These are phyloP conservation scores for Fusarium pseudoanthophilum DNA, from an alignment of 2,329 filamentous ascomycete species.

Conservation along the genomic window DNA sequence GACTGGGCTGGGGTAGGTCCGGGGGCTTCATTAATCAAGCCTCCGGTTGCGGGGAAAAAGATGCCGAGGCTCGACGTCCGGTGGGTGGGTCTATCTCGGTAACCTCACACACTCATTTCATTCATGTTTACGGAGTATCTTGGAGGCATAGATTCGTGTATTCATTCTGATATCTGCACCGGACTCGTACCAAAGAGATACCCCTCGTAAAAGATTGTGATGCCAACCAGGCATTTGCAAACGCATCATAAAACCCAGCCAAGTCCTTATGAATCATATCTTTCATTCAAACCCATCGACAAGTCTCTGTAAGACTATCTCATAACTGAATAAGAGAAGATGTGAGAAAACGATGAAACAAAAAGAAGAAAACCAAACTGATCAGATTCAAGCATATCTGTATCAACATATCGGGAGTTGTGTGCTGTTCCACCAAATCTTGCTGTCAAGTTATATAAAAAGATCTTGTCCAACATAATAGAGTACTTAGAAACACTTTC, in stretches of 20 bases:
- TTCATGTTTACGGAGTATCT: not conserved
- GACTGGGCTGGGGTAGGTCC: conserved; percentile 22
- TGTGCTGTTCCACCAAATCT: conserved; percentile 42
- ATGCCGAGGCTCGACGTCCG: conserved; percentile 44
- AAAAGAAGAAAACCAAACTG: not conserved
- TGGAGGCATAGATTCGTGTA: not conserved
- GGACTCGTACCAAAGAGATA: not conserved
- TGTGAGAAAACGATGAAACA: not conserved
- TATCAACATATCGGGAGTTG: conserved; percentile 14
- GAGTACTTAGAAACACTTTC: not conserved
- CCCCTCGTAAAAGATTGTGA: not conserved
- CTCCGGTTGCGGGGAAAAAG: conserved; percentile 45
- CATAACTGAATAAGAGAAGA: not conserved
- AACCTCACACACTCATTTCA: not conserved
- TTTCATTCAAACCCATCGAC: not conserved
- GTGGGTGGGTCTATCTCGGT: conserved; percentile 37
- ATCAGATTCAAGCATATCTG: conserved; percentile 14
- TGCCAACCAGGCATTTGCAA: not conserved
- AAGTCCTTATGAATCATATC: not conserved
- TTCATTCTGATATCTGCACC: not conserved
- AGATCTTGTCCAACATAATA: conserved; percentile 9
- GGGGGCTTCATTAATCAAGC: conserved; percentile 29
- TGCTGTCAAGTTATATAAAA: conserved; percentile 18
- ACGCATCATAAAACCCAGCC: not conserved
- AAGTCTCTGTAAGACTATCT: not conserved